These are phyloP conservation scores for Shiraia sp. DNA, from an alignment of 2,329 filamentous ascomycete species.

Conservation along the genomic window DNA sequence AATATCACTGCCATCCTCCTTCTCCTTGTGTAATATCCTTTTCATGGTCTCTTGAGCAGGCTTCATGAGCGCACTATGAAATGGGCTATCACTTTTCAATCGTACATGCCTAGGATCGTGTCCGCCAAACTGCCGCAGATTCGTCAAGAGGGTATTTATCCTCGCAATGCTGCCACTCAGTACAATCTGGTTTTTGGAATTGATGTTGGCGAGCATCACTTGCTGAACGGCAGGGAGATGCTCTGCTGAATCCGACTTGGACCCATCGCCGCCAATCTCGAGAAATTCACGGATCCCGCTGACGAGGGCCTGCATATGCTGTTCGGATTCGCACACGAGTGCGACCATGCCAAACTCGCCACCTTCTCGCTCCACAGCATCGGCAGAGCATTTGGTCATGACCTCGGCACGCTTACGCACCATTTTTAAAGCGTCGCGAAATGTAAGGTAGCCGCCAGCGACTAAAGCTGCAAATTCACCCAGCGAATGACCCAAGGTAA, in stretches of 20 bases:
- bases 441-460: constrained; percentile 77
- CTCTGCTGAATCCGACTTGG: constrained; percentile 68
- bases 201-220: constrained; percentile 90
- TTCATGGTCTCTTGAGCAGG: constrained; percentile 78
- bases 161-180: constrained; percentile 82
- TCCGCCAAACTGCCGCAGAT: constrained; percentile 85
- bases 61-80: constrained; percentile 90
- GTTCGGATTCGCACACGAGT: constrained; percentile 77
- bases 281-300: constrained; percentile 79
- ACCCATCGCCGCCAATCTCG: constrained; percentile 66
- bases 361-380: constrained; percentile 68
- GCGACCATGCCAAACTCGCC: constrained; percentile 95
- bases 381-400: constrained; percentile 76
- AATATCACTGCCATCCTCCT: constrained; percentile 63
- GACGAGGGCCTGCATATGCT: constrained; percentile 71
- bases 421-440: constrained; percentile 76
- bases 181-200: constrained; percentile 95
- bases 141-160: constrained; percentile 79
- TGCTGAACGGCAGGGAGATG: constrained; percentile 78
- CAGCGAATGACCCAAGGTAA: constrained; percentile 86
- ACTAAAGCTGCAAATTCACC: constrained; percentile 93
- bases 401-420: constrained; percentile 77
- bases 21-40: constrained; percentile 64
- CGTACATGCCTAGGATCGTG: constrained; percentile 88
- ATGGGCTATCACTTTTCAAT: constrained; percentile 84